These are phyloP conservation scores for Microcyclosporella mali DNA, from an alignment of 2,329 filamentous ascomycete species.

Conservation along the genomic window DNA sequence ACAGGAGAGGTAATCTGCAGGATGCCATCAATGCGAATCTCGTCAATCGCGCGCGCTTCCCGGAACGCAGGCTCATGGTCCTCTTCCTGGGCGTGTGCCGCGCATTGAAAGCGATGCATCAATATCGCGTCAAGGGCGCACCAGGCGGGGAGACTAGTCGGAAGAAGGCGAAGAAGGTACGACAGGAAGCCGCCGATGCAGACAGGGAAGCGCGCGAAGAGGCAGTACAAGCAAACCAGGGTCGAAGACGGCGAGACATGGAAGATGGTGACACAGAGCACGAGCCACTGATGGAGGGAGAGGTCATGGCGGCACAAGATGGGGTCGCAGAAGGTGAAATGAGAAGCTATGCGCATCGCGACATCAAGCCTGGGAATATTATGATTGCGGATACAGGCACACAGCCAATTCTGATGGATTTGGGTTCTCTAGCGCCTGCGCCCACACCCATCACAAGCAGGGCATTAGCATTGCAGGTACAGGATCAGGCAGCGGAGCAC, in stretches of 20 bases:
- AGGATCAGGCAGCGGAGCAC: slow-evolving; percentile 92
- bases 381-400: slow-evolving; percentile 94
- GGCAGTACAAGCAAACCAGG: slow-evolving; percentile 44
- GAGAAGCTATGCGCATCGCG: slow-evolving; percentile 83
- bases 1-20: slow-evolving; percentile 88
- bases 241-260: slow-evolving; percentile 33
- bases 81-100: slow-evolving; percentile 88
- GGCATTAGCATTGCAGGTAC: slow-evolving; percentile 82
- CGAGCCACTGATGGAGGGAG: slow-evolving; percentile 69
- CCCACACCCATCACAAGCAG: slow-evolving; percentile 86
- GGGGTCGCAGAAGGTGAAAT: slow-evolving; percentile 62
- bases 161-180: slow-evolving; percentile 50
- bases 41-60: slow-evolving; percentile 87
- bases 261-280: slow-evolving; percentile 65
- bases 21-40: slow-evolving; percentile 98
- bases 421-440: slow-evolving; percentile 81
- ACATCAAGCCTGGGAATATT: slow-evolving; percentile 98
- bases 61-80: slow-evolving; percentile 79
- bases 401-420: slow-evolving; percentile 91
- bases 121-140: slow-evolving; percentile 63
- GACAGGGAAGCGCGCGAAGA: slow-evolving; percentile 44
- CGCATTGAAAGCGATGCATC: slow-evolving; percentile 84
- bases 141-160: slow-evolving; percentile 46
- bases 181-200: slow-evolving; percentile 50
- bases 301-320: slow-evolving; percentile 61